Percentiles rank a stretch among this genome's conserved stretches.
phyloP scores from a whole-genome alignment of 2,329 filamentous ascomycete species.

The Thielaviopsis euricoi region DNA sequence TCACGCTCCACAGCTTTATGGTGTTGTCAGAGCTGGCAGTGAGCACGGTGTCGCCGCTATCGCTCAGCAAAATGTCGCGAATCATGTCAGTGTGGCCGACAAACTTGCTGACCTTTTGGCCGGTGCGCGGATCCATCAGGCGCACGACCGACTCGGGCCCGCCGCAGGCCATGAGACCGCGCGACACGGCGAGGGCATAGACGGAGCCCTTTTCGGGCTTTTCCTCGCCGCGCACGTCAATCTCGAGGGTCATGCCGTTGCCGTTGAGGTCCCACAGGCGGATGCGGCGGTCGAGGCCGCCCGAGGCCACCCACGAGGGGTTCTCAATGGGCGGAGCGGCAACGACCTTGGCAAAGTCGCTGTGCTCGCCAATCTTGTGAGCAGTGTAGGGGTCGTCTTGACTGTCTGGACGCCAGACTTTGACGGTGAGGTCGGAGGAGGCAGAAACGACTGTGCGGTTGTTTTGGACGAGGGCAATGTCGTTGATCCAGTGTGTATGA shows the following conservation, averaged over 20 bases:
- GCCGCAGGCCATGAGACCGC: conserved; percentile 73
- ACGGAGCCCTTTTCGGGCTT: conserved; percentile 82
- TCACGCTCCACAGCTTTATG: conserved; percentile 95
- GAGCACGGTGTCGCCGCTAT: conserved; percentile 78
- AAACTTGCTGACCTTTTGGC: conserved; percentile 86
- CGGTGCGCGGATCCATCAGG: conserved; percentile 78
- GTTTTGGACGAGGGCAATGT: conserved; percentile 64
- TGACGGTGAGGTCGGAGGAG: conserved; percentile 86
- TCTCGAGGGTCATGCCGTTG: conserved; percentile 69
- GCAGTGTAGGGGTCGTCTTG: conserved; percentile 32
- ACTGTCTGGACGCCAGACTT: conserved; percentile 70
- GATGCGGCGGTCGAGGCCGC: conserved; percentile 82
- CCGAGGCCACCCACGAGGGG: conserved; percentile 70
- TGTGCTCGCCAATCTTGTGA: conserved; percentile 75
- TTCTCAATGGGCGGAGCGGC: conserved; percentile 48
- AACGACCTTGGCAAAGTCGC: conserved; percentile 91
- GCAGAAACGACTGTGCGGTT: conserved; percentile 71
- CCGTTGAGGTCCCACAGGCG: conserved; percentile 88
- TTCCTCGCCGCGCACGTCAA: conserved; percentile 72
- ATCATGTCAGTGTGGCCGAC: conserved; percentile 94
- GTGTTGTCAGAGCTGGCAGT: conserved; percentile 93
- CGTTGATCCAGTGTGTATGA: conserved; percentile 94
- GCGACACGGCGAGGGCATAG: conserved; percentile 71
- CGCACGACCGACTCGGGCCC: conserved; percentile 87
- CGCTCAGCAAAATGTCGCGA: conserved; percentile 75